A percentile compares a stretch with the other conserved stretches of the same genome.
Evolutionary conservation across 2,329 filamentous ascomycete genomes (phyloP).

Genomic region (Nothophaeocryptopus gaeumannii): DNA sequence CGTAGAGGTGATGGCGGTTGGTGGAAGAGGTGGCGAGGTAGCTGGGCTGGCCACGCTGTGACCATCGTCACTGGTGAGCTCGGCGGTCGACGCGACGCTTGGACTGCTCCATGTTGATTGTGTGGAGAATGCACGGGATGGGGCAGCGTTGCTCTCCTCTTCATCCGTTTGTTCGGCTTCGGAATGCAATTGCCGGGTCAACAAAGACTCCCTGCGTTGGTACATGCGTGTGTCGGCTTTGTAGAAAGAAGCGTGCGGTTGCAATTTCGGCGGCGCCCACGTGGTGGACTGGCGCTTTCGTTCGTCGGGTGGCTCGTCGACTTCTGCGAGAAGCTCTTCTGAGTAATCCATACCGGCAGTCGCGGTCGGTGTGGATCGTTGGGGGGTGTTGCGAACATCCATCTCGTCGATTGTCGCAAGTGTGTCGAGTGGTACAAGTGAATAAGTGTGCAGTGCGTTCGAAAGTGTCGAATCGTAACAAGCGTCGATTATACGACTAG

Average conservation of each 20-base stretch:
- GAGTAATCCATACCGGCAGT: constrained; percentile 29
- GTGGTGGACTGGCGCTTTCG: constrained; percentile 3
- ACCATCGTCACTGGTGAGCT: constrained; percentile 85
- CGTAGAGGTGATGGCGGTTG: constrained; percentile 46
- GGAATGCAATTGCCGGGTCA: constrained; percentile 76
- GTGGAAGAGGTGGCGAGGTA: constrained; percentile 77
- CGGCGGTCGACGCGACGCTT: constrained; percentile 79
- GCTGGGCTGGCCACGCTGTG: constrained; percentile 76
- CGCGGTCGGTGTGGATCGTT: constrained; percentile 16
- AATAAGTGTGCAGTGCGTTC: background rate
- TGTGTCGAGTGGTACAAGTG: background rate
- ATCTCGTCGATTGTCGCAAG: constrained; percentile 12
- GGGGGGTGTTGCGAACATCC: constrained; percentile 17
- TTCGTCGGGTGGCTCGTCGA: constrained; percentile 83
- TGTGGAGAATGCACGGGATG: constrained; percentile 46
- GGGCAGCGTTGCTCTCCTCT: constrained; percentile 26
- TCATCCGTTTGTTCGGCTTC: constrained; percentile 47
- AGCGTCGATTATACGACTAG: background rate
- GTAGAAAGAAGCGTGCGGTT: constrained; percentile 16
- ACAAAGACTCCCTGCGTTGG: constrained; percentile 70
- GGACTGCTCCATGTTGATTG: constrained; percentile 74
- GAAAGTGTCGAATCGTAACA: background rate
- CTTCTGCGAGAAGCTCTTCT: constrained; percentile 69
- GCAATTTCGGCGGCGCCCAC: constrained; percentile 14
- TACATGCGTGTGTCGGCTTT: constrained; percentile 49